phyloP scores from a whole-genome alignment of 805 yeast species.

The Cyberlindnera nakhonratchasimensis region DNA sequence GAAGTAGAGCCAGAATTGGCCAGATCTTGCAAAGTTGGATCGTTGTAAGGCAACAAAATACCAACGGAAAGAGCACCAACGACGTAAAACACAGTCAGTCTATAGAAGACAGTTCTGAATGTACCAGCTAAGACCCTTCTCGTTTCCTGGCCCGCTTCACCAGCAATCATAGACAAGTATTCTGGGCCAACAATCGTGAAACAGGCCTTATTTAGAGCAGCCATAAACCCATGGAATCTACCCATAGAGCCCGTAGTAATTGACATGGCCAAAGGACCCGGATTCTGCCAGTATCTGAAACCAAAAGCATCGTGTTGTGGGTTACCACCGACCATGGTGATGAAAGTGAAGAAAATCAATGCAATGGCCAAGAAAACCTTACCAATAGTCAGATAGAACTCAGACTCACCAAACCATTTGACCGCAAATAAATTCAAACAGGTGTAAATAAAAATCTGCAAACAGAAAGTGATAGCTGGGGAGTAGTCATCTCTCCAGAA shows the following conservation, averaged over 20 bases:
- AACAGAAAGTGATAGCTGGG: constrained; percentile 45
- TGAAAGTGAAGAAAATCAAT: constrained; percentile 65
- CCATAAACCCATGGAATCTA: constrained; percentile 62
- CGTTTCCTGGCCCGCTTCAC: constrained; percentile 73
- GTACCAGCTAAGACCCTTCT: constrained; percentile 70
- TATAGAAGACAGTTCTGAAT: constrained; percentile 64
- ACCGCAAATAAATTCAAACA: constrained; percentile 69
- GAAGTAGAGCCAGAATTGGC: constrained; percentile 59
- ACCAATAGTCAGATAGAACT: constrained; percentile 70
- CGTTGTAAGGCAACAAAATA: constrained; percentile 59
- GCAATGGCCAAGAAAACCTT: constrained; percentile 74
- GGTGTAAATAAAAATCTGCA: constrained; percentile 61
- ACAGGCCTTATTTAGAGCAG: constrained; percentile 65
- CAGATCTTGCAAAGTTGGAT: constrained; percentile 46
- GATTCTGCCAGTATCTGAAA: constrained; percentile 49
- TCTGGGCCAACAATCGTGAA: constrained; percentile 88
- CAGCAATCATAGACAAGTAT: constrained; percentile 76
- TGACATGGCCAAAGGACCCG: constrained; percentile 55
- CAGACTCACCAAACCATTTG: constrained; percentile 73
- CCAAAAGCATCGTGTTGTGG: constrained; percentile 65
- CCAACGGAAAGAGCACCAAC: constrained; percentile 69
- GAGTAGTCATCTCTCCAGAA: constrained; percentile 66
- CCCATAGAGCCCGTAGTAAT: constrained; percentile 56
- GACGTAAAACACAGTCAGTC: constrained; percentile 59
- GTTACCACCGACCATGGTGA: constrained; percentile 86